phyloP scores from a whole-genome alignment of 1,284 basidiomycete species.

The Marasmius oreades region DNA sequence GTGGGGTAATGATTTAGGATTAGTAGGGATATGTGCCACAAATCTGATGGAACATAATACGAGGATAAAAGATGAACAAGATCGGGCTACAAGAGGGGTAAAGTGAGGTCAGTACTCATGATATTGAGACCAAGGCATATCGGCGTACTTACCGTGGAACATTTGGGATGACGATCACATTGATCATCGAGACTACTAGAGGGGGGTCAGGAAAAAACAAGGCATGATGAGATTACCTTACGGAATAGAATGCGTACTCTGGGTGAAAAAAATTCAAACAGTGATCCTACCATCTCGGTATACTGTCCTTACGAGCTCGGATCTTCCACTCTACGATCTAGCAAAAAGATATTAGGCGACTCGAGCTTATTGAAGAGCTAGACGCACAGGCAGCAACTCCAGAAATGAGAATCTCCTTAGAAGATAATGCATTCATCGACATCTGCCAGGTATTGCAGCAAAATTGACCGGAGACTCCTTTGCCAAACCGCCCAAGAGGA shows the following conservation, averaged over 20 bases:
- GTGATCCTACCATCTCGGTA: conserved; percentile 1
- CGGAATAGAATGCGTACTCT: not conserved
- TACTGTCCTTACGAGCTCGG: not conserved
- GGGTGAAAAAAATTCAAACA: not conserved
- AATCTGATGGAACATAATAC: not conserved
- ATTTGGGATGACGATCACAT: not conserved
- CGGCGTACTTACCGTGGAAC: not conserved
- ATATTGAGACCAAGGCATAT: not conserved
- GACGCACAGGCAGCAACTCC: not conserved
- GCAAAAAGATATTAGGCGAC: not conserved
- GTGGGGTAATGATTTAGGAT: not conserved
- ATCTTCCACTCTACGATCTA: not conserved
- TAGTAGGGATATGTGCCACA: not conserved
- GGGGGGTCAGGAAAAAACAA: not conserved
- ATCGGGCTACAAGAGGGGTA: not conserved
- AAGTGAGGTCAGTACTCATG: too few species aligned
- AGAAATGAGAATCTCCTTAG: not conserved
- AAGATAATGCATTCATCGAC: too few species aligned
- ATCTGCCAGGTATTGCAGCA: too few species aligned
- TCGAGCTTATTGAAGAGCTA: too few species aligned
- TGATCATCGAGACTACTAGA: not conserved
- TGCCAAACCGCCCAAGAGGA: too few species aligned
- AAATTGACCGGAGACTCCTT: too few species aligned
- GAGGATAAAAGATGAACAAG: conserved; percentile 1
- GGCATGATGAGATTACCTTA: not conserved